Conservation (phyloP, 306 rosid genomes). For the Morella rubra region DNA sequence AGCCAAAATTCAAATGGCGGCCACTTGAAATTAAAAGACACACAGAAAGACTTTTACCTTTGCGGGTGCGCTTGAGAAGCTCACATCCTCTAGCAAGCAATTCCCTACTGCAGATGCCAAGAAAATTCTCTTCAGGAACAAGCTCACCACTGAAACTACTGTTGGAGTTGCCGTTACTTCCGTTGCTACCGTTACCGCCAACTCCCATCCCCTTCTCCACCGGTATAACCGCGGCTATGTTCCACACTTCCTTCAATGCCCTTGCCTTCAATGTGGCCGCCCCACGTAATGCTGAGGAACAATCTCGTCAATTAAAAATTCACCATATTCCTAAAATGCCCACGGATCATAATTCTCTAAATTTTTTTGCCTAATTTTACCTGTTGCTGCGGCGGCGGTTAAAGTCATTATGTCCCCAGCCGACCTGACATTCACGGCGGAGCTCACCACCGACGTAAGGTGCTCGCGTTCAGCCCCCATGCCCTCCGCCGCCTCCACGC, state of each 20-base stretch:
- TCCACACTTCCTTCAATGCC: constrained; percentile 91
- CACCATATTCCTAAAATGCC: background rate
- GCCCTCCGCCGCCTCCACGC: constrained; percentile 92
- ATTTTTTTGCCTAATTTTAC: constrained; percentile 14
- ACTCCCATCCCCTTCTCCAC: constrained; percentile 60
- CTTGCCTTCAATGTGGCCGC: constrained; percentile 97
- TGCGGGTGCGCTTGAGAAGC: constrained; percentile 89
- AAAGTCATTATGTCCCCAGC: constrained; percentile 87
- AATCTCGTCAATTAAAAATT: constrained; percentile 1
- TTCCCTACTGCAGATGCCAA: constrained; percentile 69
- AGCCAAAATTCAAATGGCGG: too few relatives aligned
- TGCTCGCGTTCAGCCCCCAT: constrained; percentile 92
- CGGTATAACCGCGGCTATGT: constrained; percentile 82
- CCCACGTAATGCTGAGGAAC: constrained; percentile 72
- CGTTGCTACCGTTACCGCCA: constrained; percentile 20
- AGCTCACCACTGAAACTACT: constrained; percentile 74
- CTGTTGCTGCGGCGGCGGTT: constrained; percentile 91
- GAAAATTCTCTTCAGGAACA: constrained; percentile 62
- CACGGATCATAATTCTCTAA: background rate
- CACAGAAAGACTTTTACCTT: constrained; percentile 40
- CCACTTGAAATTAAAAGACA: too few relatives aligned
- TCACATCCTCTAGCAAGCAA: constrained; percentile 77
- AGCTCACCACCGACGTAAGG: constrained; percentile 71
- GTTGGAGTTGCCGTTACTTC: constrained; percentile 47
- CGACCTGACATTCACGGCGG: constrained; percentile 89